These are phyloP conservation scores for Hanseniaspora lindneri DNA, from an alignment of 805 yeast species.

Conservation along the genomic window DNA sequence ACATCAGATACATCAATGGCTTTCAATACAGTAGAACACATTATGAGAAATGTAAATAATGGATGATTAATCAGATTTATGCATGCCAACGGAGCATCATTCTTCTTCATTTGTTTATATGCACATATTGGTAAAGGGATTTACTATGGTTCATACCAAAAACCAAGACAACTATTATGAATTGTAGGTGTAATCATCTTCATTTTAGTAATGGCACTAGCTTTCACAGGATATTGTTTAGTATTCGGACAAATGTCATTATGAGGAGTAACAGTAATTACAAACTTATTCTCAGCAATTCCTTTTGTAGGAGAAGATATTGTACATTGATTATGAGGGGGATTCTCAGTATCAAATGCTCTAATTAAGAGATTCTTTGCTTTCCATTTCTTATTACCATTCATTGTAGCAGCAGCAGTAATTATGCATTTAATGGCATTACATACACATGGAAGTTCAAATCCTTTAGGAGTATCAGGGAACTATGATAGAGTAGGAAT, in stretches of 20 bases:
- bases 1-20: constrained; percentile 7
- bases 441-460: constrained; percentile 9
- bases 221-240: constrained; percentile 17
- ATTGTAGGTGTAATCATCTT: constrained; percentile 17
- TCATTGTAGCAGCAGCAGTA: constrained; percentile 8
- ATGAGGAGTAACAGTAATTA: constrained; percentile 13
- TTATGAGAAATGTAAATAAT: constrained; percentile 17
- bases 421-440: constrained; percentile 15
- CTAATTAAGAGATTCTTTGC: constrained; percentile 14
- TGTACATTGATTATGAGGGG: constrained; percentile 14
- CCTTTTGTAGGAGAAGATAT: constrained; percentile 14
- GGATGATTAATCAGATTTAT: constrained; percentile 17
- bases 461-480: constrained; percentile 14
- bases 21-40: constrained; percentile 6
- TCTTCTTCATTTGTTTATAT: constrained; percentile 18
- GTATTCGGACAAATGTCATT: constrained; percentile 11
- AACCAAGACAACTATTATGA: constrained; percentile 17
- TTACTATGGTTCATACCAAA: constrained; percentile 17
- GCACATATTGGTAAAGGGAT: constrained; percentile 18
- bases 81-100: constrained; percentile 18
- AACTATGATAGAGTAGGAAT: constrained; percentile 16
- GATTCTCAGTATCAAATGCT: constrained; percentile 8
- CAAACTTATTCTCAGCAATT: constrained; percentile 14
- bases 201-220: constrained; percentile 17
- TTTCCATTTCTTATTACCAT: constrained; percentile 14